Conservation (phyloP, 306 rosid genomes). For the Corylus americana region DNA sequence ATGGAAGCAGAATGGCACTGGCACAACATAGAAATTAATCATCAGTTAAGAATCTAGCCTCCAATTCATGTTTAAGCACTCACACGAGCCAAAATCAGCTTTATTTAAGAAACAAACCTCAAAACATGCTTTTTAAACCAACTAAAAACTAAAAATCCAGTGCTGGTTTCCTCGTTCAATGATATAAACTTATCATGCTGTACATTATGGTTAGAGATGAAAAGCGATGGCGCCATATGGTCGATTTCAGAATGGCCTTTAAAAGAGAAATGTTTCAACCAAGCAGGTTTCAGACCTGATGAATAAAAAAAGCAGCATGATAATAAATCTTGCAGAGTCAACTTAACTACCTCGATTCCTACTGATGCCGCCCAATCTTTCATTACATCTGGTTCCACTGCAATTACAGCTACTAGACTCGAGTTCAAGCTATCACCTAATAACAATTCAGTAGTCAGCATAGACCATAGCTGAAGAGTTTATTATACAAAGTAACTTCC, state of each 20-base stretch:
- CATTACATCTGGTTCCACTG: slow-evolving; percentile 72
- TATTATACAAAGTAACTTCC: slow-evolving; percentile 11
- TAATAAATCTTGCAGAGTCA: not conserved
- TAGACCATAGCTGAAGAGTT: slow-evolving; percentile 10
- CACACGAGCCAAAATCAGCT: not conserved
- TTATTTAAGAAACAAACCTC: not conserved
- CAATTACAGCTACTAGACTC: slow-evolving; percentile 74
- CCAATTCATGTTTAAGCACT: not conserved
- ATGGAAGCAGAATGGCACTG: not conserved
- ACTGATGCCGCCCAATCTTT: slow-evolving; percentile 81
- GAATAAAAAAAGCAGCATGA: not conserved
- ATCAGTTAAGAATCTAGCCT: not conserved
- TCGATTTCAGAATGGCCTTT: not conserved
- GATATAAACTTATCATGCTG: not conserved
- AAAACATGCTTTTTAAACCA: not conserved
- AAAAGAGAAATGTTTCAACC: not conserved
- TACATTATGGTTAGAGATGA: not conserved
- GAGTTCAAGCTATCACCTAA: slow-evolving; percentile 96
- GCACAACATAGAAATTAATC: not conserved
- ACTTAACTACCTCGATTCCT: slow-evolving; percentile 58
- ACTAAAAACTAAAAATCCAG: not conserved
- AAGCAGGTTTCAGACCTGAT: not conserved
- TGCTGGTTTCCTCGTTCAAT: not conserved
- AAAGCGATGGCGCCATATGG: not conserved
- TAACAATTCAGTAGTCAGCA: slow-evolving; percentile 33